Conservation (phyloP, 331 rosid genomes). For the Quercus phellos region DNA sequence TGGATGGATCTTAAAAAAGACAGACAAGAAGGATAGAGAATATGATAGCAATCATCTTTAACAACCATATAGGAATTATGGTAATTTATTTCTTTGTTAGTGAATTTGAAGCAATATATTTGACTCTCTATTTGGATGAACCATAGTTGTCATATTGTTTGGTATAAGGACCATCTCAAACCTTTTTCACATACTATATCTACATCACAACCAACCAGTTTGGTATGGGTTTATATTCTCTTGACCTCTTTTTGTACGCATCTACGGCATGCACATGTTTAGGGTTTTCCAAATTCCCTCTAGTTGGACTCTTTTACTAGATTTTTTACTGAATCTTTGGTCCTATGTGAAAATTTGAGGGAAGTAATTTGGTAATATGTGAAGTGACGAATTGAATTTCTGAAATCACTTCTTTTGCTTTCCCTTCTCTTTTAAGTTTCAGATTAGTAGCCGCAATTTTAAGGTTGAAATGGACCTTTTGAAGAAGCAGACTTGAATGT, state of each 20-base stretch:
- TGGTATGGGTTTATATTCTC: not conserved
- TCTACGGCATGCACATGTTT: not conserved
- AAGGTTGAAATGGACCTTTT: not conserved
- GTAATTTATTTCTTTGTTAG: not conserved
- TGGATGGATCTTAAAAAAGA: not conserved
- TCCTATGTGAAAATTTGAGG: not conserved
- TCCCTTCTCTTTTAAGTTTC: not conserved
- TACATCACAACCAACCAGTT: not conserved
- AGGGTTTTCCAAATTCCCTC: not conserved
- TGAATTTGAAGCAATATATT: conserved; percentile 5
- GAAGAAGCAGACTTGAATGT: not conserved
- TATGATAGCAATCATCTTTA: not conserved
- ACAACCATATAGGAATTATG: not conserved
- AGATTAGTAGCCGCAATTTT: not conserved
- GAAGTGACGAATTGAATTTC: not conserved
- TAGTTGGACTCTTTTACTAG: not conserved
- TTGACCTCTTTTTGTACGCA: not conserved
- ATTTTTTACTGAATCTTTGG: not conserved
- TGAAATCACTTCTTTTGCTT: not conserved
- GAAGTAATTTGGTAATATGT: not conserved
- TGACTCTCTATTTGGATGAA: not conserved
- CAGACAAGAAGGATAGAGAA: not conserved
- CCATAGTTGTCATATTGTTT: not conserved
- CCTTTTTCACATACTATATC: not conserved
- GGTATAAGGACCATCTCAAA: not conserved